Evolutionary conservation across 2,329 filamentous ascomycete genomes (phyloP).

Genomic region (Verticillium nonalfalfae): DNA sequence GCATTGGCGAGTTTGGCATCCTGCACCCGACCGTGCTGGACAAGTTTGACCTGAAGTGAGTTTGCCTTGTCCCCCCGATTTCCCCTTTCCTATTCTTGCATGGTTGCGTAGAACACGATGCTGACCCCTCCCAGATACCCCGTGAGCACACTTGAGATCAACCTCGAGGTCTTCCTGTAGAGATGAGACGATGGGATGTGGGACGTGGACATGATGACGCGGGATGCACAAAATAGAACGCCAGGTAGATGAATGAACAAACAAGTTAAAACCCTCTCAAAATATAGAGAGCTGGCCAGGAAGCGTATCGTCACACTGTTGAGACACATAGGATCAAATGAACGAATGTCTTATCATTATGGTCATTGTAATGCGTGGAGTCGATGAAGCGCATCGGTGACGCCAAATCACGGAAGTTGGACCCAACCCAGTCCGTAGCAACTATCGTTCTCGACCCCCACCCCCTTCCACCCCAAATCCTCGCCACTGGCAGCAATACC

Average conservation of each 20-base stretch:
- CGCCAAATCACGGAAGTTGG: not conserved
- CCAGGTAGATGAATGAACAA: conserved; percentile 7
- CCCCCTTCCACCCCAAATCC: not conserved
- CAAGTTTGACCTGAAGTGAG: conserved; percentile 81
- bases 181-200: conserved; percentile 3
- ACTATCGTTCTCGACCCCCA: not conserved
- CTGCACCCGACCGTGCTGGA: conserved; percentile 89
- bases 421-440: not conserved
- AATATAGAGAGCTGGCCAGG: not conserved
- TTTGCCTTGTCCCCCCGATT: conserved; percentile 4
- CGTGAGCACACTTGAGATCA: conserved; percentile 89
- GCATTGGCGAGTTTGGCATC: conserved; percentile 88
- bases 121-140: conserved; percentile 57
- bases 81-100: not conserved
- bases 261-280: conserved; percentile 10
- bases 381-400: not conserved
- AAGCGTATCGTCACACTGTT: not conserved
- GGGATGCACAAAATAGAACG: conserved; percentile 4
- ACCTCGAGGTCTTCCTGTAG: conserved; percentile 87
- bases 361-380: not conserved
- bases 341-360: not conserved
- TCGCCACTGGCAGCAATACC: not conserved
- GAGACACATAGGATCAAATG: not conserved
- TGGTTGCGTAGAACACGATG: not conserved
- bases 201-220: not conserved